Base-by-base conservation (phyloP, 2,329 filamentous ascomycete genomes). In the Hypoxylon sp. region DNA sequence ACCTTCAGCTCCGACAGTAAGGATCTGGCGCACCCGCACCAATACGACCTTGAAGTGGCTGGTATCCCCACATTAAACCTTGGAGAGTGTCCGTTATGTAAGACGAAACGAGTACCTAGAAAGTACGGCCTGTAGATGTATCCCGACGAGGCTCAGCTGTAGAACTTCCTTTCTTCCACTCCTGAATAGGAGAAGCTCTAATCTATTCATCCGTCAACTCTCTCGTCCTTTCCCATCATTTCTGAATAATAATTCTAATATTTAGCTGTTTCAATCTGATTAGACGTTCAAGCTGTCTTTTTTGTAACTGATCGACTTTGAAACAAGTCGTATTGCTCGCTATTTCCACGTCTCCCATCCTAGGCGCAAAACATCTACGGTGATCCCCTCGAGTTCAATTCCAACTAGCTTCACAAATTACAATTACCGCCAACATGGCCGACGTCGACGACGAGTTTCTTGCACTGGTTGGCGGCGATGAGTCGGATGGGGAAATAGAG, bases 361-460 rank as follows among this genome's bases (percentile, higher is more conserved):
- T 6, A 41, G n/a, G 37, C 37, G 37, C 17, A 19, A 41, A 41
- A 6, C n/a, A n/a, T 13, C 37, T 17, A 17, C 15, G 19, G 7
- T 15, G n/a, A 19, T 17, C 15, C 26, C 26, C 11, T 51, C 26
- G 24, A n/a, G 17, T 11, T 28, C 4, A 44, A 56, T 22, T 41
- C 44, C 24, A 34, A 41, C n/a, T 50, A 22, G 28, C 49, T 7
- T 24, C 47, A 17, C 28, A 22, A 61, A 20, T 55, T 26, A 2
- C 34, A 41, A 44, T 8, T 28, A 19, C 15, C 32, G 37, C 59
- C 64, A 84, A 68, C 73, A 97, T 97, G 93, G 91, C 92, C 59
- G 92, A 94, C 75, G 86, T 97, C 70, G 94, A 98, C 76, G 93
- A 94, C 72, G 94, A 97, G 81, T 89, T 98, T 69, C 90, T 98